Evolutionary conservation across 1,139 yeast species (phyloP).

Genomic region (Yamadazyma songkhlaensis): DNA sequence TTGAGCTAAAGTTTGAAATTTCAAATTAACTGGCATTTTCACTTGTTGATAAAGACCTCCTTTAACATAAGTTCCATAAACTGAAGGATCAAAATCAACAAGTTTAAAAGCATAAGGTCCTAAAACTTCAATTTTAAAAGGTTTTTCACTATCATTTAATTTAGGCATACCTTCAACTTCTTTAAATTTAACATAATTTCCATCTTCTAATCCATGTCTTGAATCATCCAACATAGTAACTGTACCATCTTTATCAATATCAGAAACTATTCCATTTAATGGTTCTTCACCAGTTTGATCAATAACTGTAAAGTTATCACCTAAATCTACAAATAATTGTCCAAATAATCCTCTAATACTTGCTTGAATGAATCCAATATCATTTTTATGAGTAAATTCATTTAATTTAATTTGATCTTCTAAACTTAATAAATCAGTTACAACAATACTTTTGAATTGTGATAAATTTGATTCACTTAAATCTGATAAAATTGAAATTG

Average conservation of each 20-base stretch:
- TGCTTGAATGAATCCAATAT: constrained; percentile 77
- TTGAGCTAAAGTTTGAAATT: constrained; percentile 60
- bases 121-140: constrained; percentile 74
- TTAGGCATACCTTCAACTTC: constrained; percentile 74
- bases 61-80: constrained; percentile 61
- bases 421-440: constrained; percentile 64
- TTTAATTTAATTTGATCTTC: constrained; percentile 78
- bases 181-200: constrained; percentile 82
- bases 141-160: constrained; percentile 63
- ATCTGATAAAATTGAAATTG: constrained; percentile 65
- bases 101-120: constrained; percentile 94
- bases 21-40: constrained; percentile 67
- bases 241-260: constrained; percentile 83
- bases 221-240: constrained; percentile 90
- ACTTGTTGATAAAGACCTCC: constrained; percentile 95
- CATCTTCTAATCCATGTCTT: constrained; percentile 93
- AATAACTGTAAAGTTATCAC: constrained; percentile 71
- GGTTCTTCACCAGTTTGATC: constrained; percentile 96
- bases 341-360: constrained; percentile 90
- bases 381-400: constrained; percentile 66
- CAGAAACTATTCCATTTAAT: constrained; percentile 78
- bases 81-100: constrained; percentile 34
- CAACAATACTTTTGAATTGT: constrained; percentile 76
- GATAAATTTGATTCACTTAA: constrained; percentile 48
- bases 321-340: constrained; percentile 85